Evolutionary conservation across 345 rosid genomes (phyloP).

Genomic region (Populus tremula): DNA sequence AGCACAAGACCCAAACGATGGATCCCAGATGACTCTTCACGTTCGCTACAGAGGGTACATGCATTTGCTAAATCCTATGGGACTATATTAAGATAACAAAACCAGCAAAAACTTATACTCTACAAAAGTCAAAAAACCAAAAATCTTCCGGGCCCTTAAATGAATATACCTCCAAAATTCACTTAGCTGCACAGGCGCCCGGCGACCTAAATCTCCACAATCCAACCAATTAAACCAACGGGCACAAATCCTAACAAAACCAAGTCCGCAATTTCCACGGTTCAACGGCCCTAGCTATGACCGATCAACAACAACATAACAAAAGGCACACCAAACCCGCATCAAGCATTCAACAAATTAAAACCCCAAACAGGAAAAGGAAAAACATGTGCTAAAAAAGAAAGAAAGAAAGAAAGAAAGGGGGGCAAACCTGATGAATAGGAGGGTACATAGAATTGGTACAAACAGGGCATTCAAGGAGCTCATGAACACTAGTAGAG

Average conservation of each 20-base stretch:
- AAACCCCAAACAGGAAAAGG: not conserved
- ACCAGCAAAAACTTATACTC: not conserved
- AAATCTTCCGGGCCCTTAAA: not conserved
- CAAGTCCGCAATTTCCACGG: not conserved
- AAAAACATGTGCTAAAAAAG: not conserved
- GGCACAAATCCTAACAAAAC: not conserved
- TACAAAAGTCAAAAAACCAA: not conserved
- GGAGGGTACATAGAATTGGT: conserved; percentile 99
- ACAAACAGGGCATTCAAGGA: conserved; percentile 98
- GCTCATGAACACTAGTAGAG: conserved; percentile 88
- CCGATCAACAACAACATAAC: not conserved
- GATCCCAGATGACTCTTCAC: not conserved
- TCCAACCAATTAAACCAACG: not conserved
- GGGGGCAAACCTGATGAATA: conserved; percentile 78
- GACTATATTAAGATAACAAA: not conserved
- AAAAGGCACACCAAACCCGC: not conserved
- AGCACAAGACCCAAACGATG: not conserved
- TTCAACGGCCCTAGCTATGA: not conserved
- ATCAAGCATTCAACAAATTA: not conserved
- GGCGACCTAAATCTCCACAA: not conserved
- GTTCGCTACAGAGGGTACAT: not conserved
- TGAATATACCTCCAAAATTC: not conserved
- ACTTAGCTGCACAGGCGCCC: not conserved
- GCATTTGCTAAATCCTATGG: not conserved
- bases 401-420: not conserved